Percentiles rank a stretch among this genome's conserved stretches.
Conservation (phyloP, 139 green algal genomes). For the Chlamydomonas incerta region DNA sequence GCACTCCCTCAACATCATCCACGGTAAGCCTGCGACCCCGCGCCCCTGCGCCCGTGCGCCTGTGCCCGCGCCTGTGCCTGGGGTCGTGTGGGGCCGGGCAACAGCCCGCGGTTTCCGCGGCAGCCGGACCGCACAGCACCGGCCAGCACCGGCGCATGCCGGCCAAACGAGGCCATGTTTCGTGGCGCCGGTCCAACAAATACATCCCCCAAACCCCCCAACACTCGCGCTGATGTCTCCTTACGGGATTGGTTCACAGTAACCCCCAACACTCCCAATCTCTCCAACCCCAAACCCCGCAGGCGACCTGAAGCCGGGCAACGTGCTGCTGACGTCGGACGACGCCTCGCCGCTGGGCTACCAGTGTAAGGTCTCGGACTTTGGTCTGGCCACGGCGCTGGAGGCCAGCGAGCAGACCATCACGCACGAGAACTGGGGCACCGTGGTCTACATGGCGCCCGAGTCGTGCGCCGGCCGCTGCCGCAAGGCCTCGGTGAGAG, state of each 20-base stretch:
- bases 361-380: slow-evolving; percentile 40
- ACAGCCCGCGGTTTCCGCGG: no score
- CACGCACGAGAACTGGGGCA: slow-evolving; percentile 43
- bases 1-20: slow-evolving; percentile 42
- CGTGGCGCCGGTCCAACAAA: no score
- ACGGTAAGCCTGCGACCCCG: background rate
- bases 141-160: no score
- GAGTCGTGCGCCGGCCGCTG: slow-evolving; percentile 24
- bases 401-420: slow-evolving; percentile 35
- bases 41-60: no score
- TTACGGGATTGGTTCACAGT: no score
- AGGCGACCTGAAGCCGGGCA: slow-evolving; percentile 37
- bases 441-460: slow-evolving; percentile 35
- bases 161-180: no score
- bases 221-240: no score
- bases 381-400: slow-evolving; percentile 28
- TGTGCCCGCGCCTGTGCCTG: background rate
- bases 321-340: slow-evolving; percentile 20
- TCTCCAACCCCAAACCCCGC: no score
- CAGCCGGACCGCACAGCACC: no score
- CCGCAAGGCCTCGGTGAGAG: slow-evolving; percentile 28
- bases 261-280: no score
- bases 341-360: slow-evolving; percentile 11
- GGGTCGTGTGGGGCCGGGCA: background rate
- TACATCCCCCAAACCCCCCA: no score